Base-by-base conservation (phyloP, 106 monocot species). In the Cymbidium sinense region DNA sequence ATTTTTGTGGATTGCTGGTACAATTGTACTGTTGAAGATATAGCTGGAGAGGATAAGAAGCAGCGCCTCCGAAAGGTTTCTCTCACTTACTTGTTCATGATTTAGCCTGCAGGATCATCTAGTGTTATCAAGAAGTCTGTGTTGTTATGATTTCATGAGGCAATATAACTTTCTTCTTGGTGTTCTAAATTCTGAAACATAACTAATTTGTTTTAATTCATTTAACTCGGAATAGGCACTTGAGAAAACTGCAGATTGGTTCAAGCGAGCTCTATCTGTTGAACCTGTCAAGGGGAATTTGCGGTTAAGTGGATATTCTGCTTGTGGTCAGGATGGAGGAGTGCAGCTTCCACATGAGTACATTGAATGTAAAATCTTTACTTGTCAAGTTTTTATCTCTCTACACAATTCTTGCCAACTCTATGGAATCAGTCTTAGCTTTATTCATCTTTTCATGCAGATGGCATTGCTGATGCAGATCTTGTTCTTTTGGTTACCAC, bases 261-360 rank as follows among this genome's bases (percentile, higher is more conserved):
- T 98, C 83, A 89, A 85, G 54, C 90, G 78, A 86, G 86, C 92
- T 61, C 78, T 98, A 64, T 86, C 94, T 37, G 98, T 98, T 52
- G 98, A 98, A 75, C 98, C 90, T 51, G 98, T 98, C 44, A 94
- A 91, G 84, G 98, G 94, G 25, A 94, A 98, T 84, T 80, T 98
- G 83, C 78, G 94, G 20, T 82, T 98, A 81, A 98, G 98, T 82
- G 98, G 98, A 23, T 98, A 98, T 81, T 98, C 98, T 81, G 98
- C 98, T 34, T 98, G 98, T 85, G 98, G 98, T 43, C 98, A 98
- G 74, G 98, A 98, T 88, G 98, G 98, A 75, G 98, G 98, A 4
- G 98, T 98, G 30, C 98, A 98, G 67, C 92, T 98, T 72, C 98
- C 98, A 43, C 98, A 90, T 86, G 87, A 92, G 80, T 98, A 98